Evolutionary conservation across 106 monocot genomes (phyloP).

Genomic region (Apostasia shenzhenica): DNA sequence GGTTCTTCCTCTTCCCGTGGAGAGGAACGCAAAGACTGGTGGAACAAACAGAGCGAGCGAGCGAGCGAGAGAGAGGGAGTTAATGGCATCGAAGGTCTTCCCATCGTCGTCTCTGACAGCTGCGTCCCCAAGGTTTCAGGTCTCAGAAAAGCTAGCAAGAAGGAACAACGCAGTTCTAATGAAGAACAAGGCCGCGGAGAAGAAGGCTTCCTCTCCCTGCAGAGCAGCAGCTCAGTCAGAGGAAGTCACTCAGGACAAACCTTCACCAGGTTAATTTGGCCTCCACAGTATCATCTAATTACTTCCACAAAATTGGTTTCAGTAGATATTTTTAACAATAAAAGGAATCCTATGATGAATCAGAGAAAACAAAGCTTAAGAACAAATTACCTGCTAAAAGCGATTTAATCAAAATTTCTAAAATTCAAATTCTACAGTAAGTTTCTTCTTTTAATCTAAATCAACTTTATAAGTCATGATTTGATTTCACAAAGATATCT

Average conservation of each 20-base stretch:
- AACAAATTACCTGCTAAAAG: neutral
- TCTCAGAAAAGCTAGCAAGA: neutral
- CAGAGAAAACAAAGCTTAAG: no score
- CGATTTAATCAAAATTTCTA: neutral
- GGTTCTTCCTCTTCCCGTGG: no score
- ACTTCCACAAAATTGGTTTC: no score
- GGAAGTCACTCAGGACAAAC: neutral
- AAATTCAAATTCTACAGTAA: neutral
- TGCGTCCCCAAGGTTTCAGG: conserved; percentile 4
- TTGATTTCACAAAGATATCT: no score
- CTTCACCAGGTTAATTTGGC: conserved; percentile 3
- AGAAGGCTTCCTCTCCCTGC: conserved; percentile 2
- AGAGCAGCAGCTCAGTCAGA: conserved; percentile 10
- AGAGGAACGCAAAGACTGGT: no score
- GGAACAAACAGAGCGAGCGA: no score
- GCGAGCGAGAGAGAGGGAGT: no score
- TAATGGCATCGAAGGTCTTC: conserved; percentile 7
- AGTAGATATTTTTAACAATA: no score
- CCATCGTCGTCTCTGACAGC: conserved; percentile 10
- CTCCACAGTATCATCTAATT: no score
- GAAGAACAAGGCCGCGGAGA: neutral
- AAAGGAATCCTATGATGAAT: no score
- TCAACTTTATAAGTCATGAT: no score
- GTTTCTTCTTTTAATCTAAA: no score
- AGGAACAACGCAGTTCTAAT: neutral